Base-by-base conservation (phyloP, 169 alveolate genomes). In the Cryptosporidium ryanae region DNA sequence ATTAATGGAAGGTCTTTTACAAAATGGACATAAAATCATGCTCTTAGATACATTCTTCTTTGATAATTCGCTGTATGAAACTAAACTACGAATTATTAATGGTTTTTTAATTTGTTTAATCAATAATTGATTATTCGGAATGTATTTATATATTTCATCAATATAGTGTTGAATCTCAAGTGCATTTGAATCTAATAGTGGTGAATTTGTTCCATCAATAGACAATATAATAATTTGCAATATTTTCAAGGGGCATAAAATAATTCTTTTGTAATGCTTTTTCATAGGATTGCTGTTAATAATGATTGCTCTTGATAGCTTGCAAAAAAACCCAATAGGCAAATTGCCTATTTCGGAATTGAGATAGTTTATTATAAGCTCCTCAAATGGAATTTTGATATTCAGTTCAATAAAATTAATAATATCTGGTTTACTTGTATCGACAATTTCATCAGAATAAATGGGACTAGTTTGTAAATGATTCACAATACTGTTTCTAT, bases 171-270 rank as follows among this genome's bases (percentile, higher is more conserved):
- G 87, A n/a, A 76, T 38, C 29, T 55, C 68, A 18, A 76, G 17
- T 34, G 87, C 87, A 8, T 57, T 61, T 59, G 25, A 18, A 50
- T 76, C 43, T 38, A 59, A 76, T 27, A 76, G 12, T 23, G 87
- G 87, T 8, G 87, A 76, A 7, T 34, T 1, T 13, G 23, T 76
- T 1, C 87, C 71, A 43, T 76, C 21, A 38, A 76, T 76, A 38
- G 65, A 76, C 43, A 55, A 76, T 10, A 76, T 31, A 34, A 76
- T 44, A 38, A 76, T 23, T 76, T 76, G 87, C 27, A 76, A 55
- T 32, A 76, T 61, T 76, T 59, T 55, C 27, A 76, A 31, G 12
- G 87, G 87, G 52, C 87, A 76, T 43, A 63, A 18, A n/a, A 76
- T 76, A 8, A 32, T 23, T 46, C 87, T 55, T 13, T 59, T 32